These are phyloP conservation scores for Forsythia viridissima DNA, from an alignment of 257 asterid genomes.

Conservation along the genomic window DNA sequence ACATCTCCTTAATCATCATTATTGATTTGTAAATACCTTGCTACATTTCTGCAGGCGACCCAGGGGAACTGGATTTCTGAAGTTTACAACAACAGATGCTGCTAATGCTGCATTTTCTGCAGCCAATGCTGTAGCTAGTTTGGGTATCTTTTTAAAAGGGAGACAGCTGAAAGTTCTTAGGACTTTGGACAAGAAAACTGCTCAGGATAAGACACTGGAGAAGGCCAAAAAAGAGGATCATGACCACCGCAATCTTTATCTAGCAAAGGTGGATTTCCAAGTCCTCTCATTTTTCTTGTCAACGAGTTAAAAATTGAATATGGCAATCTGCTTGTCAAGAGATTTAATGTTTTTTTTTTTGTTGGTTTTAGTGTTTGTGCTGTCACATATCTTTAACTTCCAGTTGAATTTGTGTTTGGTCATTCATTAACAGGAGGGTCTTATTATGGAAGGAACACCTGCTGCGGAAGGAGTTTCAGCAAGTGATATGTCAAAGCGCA, in stretches of 20 bases:
- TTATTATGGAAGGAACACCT: conserved; percentile 73
- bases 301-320: conserved; percentile 2
- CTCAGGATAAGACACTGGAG: conserved; percentile 73
- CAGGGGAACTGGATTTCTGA: conserved; percentile 96
- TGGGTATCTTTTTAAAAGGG: conserved; percentile 78
- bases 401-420: conserved; percentile 20
- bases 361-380: conserved; percentile 3
- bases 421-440: conserved; percentile 74
- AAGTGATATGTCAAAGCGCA: conserved; percentile 82
- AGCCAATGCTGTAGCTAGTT: conserved; percentile 52
- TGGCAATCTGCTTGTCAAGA: conserved; percentile 7
- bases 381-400: conserved; percentile 3
- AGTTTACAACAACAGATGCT: conserved; percentile 68
- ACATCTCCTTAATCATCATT: conserved; percentile 7
- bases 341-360: conserved; percentile 3
- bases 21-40: conserved; percentile 14
- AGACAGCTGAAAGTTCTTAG: conserved; percentile 75
- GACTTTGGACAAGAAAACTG: conserved; percentile 84
- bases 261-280: conserved; percentile 71
- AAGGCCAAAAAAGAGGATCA: conserved; percentile 70
- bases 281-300: conserved; percentile 18
- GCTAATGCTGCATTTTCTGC: conserved; percentile 77
- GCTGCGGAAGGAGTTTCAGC: conserved; percentile 96
- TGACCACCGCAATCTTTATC: conserved; percentile 83
- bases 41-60: conserved; percentile 68